A percentile compares a stretch with the other conserved stretches of the same genome.
These are phyloP conservation scores for Tolypocladium paradoxum DNA, from an alignment of 2,329 filamentous ascomycete genomes.

Conservation along the genomic window DNA sequence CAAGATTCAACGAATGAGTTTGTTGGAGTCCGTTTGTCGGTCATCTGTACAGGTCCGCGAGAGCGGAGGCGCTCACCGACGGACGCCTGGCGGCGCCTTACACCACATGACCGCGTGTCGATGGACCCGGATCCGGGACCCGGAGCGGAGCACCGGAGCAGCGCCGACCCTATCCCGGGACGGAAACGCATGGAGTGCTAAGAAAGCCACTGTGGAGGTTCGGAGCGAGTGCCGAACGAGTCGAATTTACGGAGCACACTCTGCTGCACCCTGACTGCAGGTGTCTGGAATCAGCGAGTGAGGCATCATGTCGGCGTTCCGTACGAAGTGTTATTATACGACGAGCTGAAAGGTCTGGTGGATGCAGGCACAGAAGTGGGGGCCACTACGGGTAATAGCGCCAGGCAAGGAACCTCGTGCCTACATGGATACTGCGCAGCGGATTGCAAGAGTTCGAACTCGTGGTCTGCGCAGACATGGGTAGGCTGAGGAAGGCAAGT, in stretches of 20 bases:
- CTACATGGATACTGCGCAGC: not conserved
- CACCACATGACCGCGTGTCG: not conserved
- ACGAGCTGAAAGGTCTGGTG: too few species aligned
- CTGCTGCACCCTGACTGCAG: not conserved
- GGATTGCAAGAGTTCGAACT: too few species aligned
- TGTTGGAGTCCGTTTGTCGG: not conserved
- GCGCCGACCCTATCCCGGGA: not conserved
- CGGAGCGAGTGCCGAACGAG: too few species aligned
- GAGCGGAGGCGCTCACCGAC: not conserved
- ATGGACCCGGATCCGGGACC: not conserved
- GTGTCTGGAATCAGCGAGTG: not conserved
- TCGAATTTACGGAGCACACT: not conserved
- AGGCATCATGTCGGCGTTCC: not conserved
- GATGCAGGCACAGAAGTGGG: too few species aligned
- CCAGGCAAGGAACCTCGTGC: too few species aligned
- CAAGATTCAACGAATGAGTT: not conserved
- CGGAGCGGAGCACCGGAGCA: not conserved
- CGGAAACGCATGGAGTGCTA: not conserved
- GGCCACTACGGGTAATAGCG: too few species aligned
- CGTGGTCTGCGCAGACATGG: too few species aligned
- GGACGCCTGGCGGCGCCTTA: not conserved
- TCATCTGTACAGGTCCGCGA: not conserved
- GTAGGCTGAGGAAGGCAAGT: too few species aligned
- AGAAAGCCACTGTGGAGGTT: not conserved
- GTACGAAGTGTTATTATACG: too few species aligned